Conservation (phyloP, 2,329 filamentous ascomycete genomes). For the Huntiella bhutanensis region DNA sequence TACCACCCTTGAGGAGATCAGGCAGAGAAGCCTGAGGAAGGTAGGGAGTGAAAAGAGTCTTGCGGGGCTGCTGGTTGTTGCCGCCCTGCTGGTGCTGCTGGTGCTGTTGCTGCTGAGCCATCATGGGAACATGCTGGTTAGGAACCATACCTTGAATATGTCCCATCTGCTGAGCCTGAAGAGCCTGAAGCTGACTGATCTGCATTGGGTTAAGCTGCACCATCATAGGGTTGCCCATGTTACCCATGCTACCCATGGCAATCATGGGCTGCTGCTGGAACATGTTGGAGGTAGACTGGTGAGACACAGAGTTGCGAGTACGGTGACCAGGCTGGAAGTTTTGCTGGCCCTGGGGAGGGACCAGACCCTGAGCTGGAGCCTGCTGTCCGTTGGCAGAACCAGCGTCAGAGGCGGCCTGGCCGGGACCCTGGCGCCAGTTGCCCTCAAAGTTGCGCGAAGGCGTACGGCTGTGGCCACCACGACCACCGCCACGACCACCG, state of each 20-base stretch:
- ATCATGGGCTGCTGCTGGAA: constrained; percentile 85
- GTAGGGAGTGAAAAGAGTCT: constrained; percentile 96
- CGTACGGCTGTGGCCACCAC: constrained; percentile 53
- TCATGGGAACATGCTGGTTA: constrained; percentile 20
- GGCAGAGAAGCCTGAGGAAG: constrained; percentile 86
- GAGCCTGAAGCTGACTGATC: constrained; percentile 73
- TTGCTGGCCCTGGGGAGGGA: constrained; percentile 39
- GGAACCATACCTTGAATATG: constrained; percentile 41
- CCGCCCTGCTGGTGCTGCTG: constrained; percentile 44
- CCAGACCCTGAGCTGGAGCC: constrained; percentile 35
- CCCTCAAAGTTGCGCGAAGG: constrained; percentile 89
- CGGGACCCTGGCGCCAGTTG: constrained; percentile 69
- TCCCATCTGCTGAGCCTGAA: constrained; percentile 62
- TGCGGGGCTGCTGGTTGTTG: constrained; percentile 75
- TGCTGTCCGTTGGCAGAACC: constrained; percentile 3
- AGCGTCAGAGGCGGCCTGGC: constrained; percentile 14
- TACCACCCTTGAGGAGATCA: constrained; percentile 73
- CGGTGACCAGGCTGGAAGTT: constrained; percentile 89
- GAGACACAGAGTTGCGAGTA: constrained; percentile 59
- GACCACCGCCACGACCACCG: constrained; percentile 41
- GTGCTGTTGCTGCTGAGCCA: constrained; percentile 47
- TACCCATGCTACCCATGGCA: constrained; percentile 69
- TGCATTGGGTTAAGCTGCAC: constrained; percentile 79
- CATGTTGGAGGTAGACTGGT: constrained; percentile 54
- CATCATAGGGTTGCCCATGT: constrained; percentile 44